Percentiles rank a stretch among this genome's conserved stretches.
phyloP scores from a whole-genome alignment of 257 asterid species.

The Eustoma russellianum region DNA sequence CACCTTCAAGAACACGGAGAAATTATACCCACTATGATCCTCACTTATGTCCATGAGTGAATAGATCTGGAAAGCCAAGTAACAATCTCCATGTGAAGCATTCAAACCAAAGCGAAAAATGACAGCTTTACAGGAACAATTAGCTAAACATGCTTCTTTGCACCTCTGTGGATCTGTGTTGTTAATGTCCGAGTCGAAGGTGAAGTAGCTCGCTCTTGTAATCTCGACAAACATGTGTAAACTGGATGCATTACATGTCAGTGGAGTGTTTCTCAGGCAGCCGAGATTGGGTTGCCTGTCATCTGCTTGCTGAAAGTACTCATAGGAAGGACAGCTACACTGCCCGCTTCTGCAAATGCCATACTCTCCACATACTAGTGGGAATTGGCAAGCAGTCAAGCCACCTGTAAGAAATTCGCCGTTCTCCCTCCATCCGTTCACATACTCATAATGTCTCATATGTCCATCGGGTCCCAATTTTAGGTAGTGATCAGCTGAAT shows the following conservation, averaged over 20 bases:
- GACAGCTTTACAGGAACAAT: constrained; percentile 44
- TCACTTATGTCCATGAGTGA: constrained; percentile 19
- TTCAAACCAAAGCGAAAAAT: constrained; percentile 19
- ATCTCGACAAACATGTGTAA: constrained; percentile 26
- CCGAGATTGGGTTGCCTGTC: constrained; percentile 28
- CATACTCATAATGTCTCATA: constrained; percentile 29
- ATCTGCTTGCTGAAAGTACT: constrained; percentile 16
- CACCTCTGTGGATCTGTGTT: constrained; percentile 13
- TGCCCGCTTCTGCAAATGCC: constrained; percentile 35
- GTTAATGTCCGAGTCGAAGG: neutral
- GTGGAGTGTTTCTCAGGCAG: constrained; percentile 25
- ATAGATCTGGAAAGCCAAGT: constrained; percentile 25
- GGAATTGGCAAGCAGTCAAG: constrained; percentile 22
- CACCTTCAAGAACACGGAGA: constrained; percentile 14
- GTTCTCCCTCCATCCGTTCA: too few species aligned
- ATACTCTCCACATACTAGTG: constrained; percentile 33
- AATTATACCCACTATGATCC: constrained; percentile 13
- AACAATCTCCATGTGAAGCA: constrained; percentile 24
- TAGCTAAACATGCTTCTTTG: constrained; percentile 23
- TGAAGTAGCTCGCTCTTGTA: constrained; percentile 21
- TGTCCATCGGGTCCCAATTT: constrained; percentile 34
- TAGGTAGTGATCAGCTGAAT: constrained; percentile 27
- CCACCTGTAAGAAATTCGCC: constrained; percentile 2
- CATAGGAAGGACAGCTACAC: constrained; percentile 33
- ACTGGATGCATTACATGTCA: constrained; percentile 15